Evolutionary conservation across 305 asterid species (phyloP).

Genomic region (Fraxinus sp.): DNA sequence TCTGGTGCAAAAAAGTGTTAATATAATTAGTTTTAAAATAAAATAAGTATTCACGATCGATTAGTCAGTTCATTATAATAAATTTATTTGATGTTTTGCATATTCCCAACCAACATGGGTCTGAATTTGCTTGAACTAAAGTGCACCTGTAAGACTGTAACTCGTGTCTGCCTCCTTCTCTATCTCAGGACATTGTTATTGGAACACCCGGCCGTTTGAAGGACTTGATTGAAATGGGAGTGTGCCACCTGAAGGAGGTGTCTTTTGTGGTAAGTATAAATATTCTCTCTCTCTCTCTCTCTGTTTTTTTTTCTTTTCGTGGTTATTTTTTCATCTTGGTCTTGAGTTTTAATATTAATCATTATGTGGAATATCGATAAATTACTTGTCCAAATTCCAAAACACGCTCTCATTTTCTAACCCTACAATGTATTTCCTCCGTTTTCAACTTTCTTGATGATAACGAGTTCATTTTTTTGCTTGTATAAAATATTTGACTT

Average conservation of each 20-base stretch:
- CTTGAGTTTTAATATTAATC: background rate
- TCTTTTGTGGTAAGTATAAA: conserved; percentile 79
- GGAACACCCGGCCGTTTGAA: conserved; percentile 97
- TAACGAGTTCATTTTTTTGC: background rate
- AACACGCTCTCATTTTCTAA: background rate
- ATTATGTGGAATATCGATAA: background rate
- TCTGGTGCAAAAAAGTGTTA: background rate
- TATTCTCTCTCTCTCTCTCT: background rate
- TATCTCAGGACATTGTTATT: conserved; percentile 81
- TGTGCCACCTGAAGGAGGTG: conserved; percentile 69
- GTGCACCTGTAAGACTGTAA: background rate
- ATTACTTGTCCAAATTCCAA: background rate
- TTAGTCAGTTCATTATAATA: background rate
- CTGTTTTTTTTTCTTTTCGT: background rate
- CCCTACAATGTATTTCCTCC: background rate
- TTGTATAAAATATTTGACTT: background rate
- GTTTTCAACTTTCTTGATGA: background rate
- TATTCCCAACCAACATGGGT: background rate
- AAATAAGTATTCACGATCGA: background rate
- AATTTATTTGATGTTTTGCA: background rate
- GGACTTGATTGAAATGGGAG: conserved; percentile 92
- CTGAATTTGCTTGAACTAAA: background rate
- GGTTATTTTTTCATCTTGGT: conserved; percentile 6
- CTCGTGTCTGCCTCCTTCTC: conserved; percentile 22
- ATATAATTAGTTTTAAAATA: background rate